Percentiles rank a stretch among this genome's conserved stretches.
Evolutionary conservation across 2,329 filamentous ascomycete species (phyloP).

Genomic region (Fusarium sterilihyphosum): DNA sequence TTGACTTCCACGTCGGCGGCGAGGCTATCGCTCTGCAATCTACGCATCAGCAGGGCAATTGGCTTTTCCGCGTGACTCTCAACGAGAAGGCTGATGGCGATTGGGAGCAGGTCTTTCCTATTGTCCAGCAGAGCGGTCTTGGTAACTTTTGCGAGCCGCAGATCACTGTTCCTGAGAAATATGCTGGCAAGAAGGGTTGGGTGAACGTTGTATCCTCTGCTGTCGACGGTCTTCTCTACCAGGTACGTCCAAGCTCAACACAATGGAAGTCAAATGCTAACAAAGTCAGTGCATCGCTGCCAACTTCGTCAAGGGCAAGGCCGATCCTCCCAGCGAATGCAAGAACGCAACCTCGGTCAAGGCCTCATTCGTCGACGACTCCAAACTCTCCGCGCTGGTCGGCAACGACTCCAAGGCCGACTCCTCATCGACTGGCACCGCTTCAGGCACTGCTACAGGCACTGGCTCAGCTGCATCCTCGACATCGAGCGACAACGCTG

Average conservation of each 20-base stretch:
- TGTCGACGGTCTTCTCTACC: conserved; percentile 65
- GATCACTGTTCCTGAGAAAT: conserved; percentile 60
- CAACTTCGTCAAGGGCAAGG: conserved; percentile 62
- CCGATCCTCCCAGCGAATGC: conserved; percentile 47
- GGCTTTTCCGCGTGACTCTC: conserved; percentile 67
- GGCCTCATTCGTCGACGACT: conserved; percentile 47
- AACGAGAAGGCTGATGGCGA: conserved; percentile 57
- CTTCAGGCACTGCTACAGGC: conserved; percentile 27
- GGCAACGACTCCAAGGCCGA: conserved; percentile 18
- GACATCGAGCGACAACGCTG: conserved; percentile 38
- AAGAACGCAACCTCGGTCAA: conserved; percentile 50
- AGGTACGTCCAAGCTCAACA: conserved; percentile 52
- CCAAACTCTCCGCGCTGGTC: conserved; percentile 49
- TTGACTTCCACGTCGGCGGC: conserved; percentile 67
- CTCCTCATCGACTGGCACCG: conserved; percentile 12
- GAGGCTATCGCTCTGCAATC: conserved; percentile 60
- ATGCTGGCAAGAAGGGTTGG: conserved; percentile 64
- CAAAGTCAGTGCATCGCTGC: conserved; percentile 61
- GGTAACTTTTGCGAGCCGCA: conserved; percentile 63
- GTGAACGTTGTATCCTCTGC: conserved; percentile 62
- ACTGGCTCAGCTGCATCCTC: conserved; percentile 35
- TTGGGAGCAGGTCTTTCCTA: conserved; percentile 66
- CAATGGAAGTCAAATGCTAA: not conserved
- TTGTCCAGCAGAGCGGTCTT: conserved; percentile 63
- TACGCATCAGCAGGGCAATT: conserved; percentile 63